Evolutionary conservation across 1,284 basidiomycete species (phyloP).

Genomic region (Ceratobasidium sp.): DNA sequence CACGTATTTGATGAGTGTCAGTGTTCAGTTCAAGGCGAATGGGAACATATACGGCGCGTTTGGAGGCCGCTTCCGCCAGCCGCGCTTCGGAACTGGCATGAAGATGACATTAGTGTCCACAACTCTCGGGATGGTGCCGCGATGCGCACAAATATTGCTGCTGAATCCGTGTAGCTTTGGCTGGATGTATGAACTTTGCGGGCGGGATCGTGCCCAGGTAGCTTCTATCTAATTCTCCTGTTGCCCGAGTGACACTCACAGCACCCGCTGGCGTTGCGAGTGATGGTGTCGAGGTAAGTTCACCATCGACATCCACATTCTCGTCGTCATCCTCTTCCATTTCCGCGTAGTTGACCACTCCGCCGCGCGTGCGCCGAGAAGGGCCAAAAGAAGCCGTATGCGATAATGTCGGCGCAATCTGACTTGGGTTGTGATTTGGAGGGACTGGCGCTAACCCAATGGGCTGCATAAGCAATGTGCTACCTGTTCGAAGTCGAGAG

Average conservation of each 20-base stretch:
- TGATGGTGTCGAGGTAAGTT: constrained; percentile 34
- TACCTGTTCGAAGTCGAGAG: constrained; percentile 92
- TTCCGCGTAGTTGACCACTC: constrained; percentile 89
- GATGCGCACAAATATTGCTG: constrained; percentile 77
- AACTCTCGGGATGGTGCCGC: constrained; percentile 1
- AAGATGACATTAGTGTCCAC: constrained; percentile 12
- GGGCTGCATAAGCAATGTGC: constrained; percentile 93
- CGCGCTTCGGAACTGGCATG: constrained; percentile 71
- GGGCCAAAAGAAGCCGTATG: constrained; percentile 44
- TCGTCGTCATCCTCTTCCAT: constrained; percentile 64
- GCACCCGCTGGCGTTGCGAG: constrained; percentile 51
- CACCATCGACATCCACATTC: constrained; percentile 47
- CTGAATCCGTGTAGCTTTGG: constrained; percentile 70
- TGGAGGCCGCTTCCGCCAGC: constrained; percentile 75
- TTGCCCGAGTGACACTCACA: constrained; percentile 58
- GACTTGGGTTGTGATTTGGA: constrained; percentile 48
- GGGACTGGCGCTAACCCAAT: constrained; percentile 63
- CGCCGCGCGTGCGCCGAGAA: constrained; percentile 67
- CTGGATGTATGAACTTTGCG: constrained; percentile 78
- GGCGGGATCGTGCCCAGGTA: constrained; percentile 92
- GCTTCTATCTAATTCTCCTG: constrained; percentile 81
- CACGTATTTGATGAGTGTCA: constrained; percentile 90
- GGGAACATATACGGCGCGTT: constrained; percentile 83
- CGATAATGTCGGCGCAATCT: constrained; percentile 31
- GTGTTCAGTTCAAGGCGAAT: constrained; percentile 97